Percentiles rank a stretch among this genome's conserved stretches.
These are phyloP conservation scores for Lasiodiplodia sp. DNA, from an alignment of 2,329 filamentous ascomycete genomes.

Conservation along the genomic window DNA sequence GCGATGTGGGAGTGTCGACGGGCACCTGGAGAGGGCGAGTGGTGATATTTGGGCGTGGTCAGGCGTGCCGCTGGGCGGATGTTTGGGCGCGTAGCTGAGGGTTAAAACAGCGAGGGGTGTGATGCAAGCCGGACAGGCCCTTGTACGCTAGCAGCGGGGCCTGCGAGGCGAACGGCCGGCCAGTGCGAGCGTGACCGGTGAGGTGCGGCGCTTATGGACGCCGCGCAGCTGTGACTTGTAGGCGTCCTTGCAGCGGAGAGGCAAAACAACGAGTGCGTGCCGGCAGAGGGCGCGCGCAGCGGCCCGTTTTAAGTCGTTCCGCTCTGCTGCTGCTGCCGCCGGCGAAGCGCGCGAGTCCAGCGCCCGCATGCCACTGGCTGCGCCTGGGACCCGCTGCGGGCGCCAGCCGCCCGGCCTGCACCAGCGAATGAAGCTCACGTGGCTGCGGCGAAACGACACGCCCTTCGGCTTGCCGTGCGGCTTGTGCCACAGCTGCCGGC, in stretches of 20 bases:
- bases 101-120: slow-evolving; percentile 33
- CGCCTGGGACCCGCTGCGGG: slow-evolving; percentile 2
- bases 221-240: slow-evolving; percentile 19
- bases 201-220: slow-evolving; percentile 34
- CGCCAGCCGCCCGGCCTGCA: slow-evolving; percentile 3
- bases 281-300: not conserved
- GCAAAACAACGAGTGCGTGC: not conserved
- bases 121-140: slow-evolving; percentile 39
- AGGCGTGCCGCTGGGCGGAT: slow-evolving; percentile 27
- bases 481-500: slow-evolving; percentile 13
- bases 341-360: slow-evolving; percentile 17
- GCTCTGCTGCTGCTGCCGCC: not conserved
- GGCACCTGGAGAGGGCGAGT: slow-evolving; percentile 28
- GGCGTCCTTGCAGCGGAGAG: slow-evolving; percentile 14
- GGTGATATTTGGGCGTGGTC: slow-evolving; percentile 34
- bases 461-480: slow-evolving; percentile 7
- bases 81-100: slow-evolving; percentile 20
- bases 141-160: slow-evolving; percentile 23
- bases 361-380: not conserved
- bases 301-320: not conserved
- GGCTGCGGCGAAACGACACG: slow-evolving; percentile 23
- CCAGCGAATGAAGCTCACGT: slow-evolving; percentile 20
- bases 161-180: slow-evolving; percentile 27
- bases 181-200: slow-evolving; percentile 33
- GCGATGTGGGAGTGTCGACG: slow-evolving; percentile 3